Base-by-base conservation (phyloP, 371 early-diverging fungal species). In the Syncephalastrum sp. region DNA sequence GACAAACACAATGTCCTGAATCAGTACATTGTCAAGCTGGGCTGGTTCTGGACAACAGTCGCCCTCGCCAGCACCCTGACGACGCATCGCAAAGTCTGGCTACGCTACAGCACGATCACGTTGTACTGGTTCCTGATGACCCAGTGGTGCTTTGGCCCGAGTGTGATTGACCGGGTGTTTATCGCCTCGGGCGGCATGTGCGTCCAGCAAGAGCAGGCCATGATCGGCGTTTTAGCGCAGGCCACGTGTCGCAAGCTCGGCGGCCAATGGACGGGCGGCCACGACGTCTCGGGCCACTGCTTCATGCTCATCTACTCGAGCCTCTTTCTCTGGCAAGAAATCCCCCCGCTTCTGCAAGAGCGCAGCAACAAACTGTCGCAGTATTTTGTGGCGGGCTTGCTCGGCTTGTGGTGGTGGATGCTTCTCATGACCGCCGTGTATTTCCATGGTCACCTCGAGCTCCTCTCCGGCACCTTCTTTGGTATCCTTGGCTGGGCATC, bases 201-300 rank as follows among this genome's bases (percentile, higher is more conserved):
- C 33, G 46, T 19, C 45, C 29, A 29, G 29, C 29, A 29, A 14
- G 24, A n/a, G 45, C 43, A 6, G 23, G 14, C 2, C 56, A 60
- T 29, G 33, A 54, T 27, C 23, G 33, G 5, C 33, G 57, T 77
- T 1, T 63, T 67, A 25, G 56, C 67, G 23, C 79, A 74, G 27
- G 55, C 64, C 14, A 58, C 66, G 8, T 93, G 94, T 70, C 72
- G 83, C 23, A 46, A 61, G 3, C 60, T 77, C 19, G 91, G 91
- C 5, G 93, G 92, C 13, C 53, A 58, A 23, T 94, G 94, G 93
- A 33, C 56, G 10, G 88, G 87, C 42, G 92, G 92, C 13, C 79
- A 89, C 59, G 94, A 94, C 71, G 76, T 94, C 15, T 91, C 91
- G 0, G 97, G 97, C 3, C 97, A 96, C 65, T 92, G 92, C 67